Evolutionary conservation across 768 basidiomycete genomes (phyloP), one percentile per base, ranked within the genome.

Genomic region (Rhodotorula graminis): DNA sequence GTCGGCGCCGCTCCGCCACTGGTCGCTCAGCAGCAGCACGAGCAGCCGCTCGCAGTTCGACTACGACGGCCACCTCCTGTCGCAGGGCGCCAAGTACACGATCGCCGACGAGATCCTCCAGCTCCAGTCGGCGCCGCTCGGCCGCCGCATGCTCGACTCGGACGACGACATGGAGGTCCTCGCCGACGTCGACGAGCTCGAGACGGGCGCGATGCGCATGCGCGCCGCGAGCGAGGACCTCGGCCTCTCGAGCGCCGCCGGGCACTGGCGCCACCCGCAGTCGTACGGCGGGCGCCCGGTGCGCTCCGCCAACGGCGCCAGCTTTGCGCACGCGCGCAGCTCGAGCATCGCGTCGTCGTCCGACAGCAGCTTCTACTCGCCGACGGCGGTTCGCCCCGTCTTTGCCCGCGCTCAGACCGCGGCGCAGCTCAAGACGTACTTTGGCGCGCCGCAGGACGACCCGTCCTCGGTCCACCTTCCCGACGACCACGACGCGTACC

Each of bases 71-170:
- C 57, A n/a, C 40, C 62, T 74, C 57, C n/a, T 70, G 65, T 52
- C 65, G 33, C 52, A 49, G 19, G 61, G 61, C 25, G 57, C 61
- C 15, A 37, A 27, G 42, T 67, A 70, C 65, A 37, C 44, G 4
- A 74, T 74, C 33, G 73, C 73, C 56, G 73, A 74, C 31, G 73
- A 74, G 65, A 74, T 74, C 53, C 69, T 70, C 37, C 65, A 64
- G 31, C 65, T 74, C 27, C 73, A 74, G 52, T 46, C 31, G 5
- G n/a, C 62, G 27, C 55, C 52, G 33, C 27, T 50, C 37, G 47
- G 37, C 14, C 1, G 33, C 25, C 0, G 15, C 19, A 27, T 55
- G 53, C 49, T 37, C 37, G 5, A 67, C 42, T n/a, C 37, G 27
- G 58, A 64, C 31, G 46, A 64, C 31, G 46, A 66, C 31, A 52